Base-by-base conservation (phyloP, 441 rosid species). In the Gossypium trilobum region DNA sequence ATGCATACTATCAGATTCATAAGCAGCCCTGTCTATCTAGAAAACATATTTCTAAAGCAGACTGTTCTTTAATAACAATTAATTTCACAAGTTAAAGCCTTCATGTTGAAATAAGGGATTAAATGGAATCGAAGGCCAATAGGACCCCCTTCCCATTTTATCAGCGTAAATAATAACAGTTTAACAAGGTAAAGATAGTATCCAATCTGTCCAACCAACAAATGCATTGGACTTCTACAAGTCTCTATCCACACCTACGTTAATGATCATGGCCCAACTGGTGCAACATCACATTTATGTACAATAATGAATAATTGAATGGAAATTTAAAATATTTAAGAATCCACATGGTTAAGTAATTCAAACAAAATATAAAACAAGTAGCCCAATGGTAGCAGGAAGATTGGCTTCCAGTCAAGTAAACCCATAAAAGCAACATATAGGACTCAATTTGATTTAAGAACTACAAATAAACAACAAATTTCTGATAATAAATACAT, bases 331-430 rank as follows among this genome's bases (percentile, higher is more conserved):
- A 29, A 10, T 44, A 25, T 62, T 60, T 16, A 9, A 31, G 10
- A 61, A 44, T 55, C 67, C 66, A 77, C 44, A 73, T 60, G 66
- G 63, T 22, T 42, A 42, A 63, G 46, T 6, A 36, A 69, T 70
- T 68, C 61, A 54, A 55, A 68, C 44, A 9, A 65, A 58, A 14
- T 51, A 27, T 10, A 19, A 10, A 36, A 25, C 42, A 48, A 33
- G 57, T 5, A 67, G 71, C 60, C 62, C 74, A 8, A 16, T 48
- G 31, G 3, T 52, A 10, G n/a, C 19, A 14, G 29, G 54, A 65
- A 20, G 42, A 59, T 42, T 27, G 67, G 46, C 36, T 23, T 58
- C 20, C n/a, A 10, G 39, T 19, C 7, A 59, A 13, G 27, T 70
- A 76, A 33, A 46, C 46, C 70, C 36, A 48, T 75, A 70, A 79